Base-by-base conservation (phyloP, 352 stramenopile species). In the Globisporangium abappressorium region DNA sequence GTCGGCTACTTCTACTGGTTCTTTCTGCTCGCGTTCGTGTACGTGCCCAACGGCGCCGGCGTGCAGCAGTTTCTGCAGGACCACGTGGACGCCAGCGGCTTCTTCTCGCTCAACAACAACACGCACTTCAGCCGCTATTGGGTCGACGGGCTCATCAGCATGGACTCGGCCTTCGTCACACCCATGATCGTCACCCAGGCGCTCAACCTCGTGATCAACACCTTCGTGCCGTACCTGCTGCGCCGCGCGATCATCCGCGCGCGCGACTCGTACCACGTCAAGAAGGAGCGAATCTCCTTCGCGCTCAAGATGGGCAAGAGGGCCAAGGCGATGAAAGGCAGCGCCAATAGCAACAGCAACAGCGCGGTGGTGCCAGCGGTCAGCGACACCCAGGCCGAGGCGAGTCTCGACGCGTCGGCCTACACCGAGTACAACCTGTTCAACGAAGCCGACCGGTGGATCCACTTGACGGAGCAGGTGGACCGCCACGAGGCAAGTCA, bases 1-100 rank as follows among this genome's bases (percentile, higher is more conserved):
- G 79, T 89, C 69, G 79, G 81, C 28, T 89, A 89, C 72, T 89
- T 89, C 66, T 89, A 89, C 71, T 89, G 81, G 81, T 87, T 89
- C 70, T 77, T 89, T 43, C 61, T 89, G 12, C 69, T 89, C 38
- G 79, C 79, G 28, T 89, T 89, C 63, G 62, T 87, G 6, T 89
- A 89, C 77, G 79, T 85, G 34, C 81, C 81, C 53, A 85, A 89
- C 62, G 81, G 81, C 36, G 76, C 65, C 15, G 61, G 64, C 12
- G 79, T 89, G 22, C 79, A 89, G 61, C 58, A 64, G 11, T 76
- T 80, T 20, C 79, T 89, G 33, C 77, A 78, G 22, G 63, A 65
- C 1, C 62, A 82, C 34, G 66, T 85, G 30, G 81, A 89, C 61
- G 46, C 36, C 12, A 82, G 67, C 54, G 61, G 57, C 41, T 65